Evolutionary conservation across 495 filamentous ascomycete genomes (phyloP).

Genomic region (Cenococcum geophilum): DNA sequence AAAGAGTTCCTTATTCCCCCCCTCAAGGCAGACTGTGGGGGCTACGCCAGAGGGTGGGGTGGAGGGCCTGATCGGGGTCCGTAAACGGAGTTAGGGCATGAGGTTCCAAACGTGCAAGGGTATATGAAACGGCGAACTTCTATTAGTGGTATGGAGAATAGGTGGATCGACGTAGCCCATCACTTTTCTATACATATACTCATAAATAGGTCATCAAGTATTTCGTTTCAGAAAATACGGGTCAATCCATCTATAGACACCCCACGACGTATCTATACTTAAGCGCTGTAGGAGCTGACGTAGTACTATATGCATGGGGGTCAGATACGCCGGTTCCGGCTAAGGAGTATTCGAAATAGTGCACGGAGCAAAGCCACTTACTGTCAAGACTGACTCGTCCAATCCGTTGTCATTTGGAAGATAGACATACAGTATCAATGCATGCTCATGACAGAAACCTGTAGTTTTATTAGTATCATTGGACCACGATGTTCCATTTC

Average conservation of each 20-base stretch:
- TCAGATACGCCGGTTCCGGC: constrained; percentile 12
- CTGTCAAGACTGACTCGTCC: constrained; percentile 39
- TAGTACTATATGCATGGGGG: constrained; percentile 32
- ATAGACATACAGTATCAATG: constrained; percentile 88
- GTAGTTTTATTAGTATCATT: constrained; percentile 12
- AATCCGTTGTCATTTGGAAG: constrained; percentile 35
- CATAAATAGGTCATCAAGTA: neutral
- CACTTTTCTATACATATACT: neutral
- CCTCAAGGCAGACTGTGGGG: constrained; percentile 6
- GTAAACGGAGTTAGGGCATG: neutral
- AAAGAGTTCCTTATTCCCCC: too few relatives aligned
- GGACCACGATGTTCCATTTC: neutral
- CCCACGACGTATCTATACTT: neutral
- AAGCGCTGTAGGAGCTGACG: constrained; percentile 37
- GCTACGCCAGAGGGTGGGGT: neutral
- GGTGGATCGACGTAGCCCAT: neutral
- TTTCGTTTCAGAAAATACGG: neutral
- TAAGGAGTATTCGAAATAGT: too few relatives aligned
- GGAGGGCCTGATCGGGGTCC: neutral
- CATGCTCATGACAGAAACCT: constrained; percentile 69
- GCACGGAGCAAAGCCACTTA: constrained; percentile 22
- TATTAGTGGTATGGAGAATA: too few relatives aligned
- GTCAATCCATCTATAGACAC: neutral
- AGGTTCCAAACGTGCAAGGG: neutral
- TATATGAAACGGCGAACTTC: neutral